phyloP scores from a whole-genome alignment of 192 early-diverging fungal genomes.

The Backusella parvicylindrica region DNA sequence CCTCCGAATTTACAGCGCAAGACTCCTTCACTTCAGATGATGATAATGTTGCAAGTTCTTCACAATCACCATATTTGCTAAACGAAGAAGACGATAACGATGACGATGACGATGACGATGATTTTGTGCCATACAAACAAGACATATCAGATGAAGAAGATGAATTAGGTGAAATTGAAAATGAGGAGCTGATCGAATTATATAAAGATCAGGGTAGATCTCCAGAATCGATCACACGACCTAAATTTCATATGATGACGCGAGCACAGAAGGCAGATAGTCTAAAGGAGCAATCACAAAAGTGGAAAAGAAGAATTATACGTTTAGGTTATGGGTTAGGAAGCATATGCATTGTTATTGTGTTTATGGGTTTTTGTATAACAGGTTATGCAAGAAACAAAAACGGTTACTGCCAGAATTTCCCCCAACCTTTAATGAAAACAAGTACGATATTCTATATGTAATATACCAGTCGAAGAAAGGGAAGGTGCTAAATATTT shows the following conservation, averaged over 20 bases:
- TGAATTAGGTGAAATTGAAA: background rate
- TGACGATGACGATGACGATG: background rate
- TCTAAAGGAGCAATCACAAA: background rate
- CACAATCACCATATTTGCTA: background rate
- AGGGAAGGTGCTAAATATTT: background rate
- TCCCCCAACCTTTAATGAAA: background rate
- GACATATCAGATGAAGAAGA: background rate
- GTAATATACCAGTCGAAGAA: background rate
- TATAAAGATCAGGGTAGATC: background rate
- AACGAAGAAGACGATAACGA: background rate
- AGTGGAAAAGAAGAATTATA: background rate
- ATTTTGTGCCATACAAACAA: background rate
- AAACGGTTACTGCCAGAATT: conserved; percentile 6
- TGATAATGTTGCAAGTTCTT: background rate
- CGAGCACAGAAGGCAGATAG: background rate
- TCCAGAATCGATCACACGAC: background rate
- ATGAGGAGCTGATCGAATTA: background rate
- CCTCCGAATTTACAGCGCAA: background rate
- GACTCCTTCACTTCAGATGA: background rate
- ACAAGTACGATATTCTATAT: background rate
- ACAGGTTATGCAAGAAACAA: background rate
- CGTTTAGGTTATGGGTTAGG: background rate
- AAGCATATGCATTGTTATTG: background rate
- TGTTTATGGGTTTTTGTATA: background rate
- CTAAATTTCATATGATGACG: background rate